phyloP scores from a whole-genome alignment of 139 green algal species.

The Axilococcus clingmanii region DNA sequence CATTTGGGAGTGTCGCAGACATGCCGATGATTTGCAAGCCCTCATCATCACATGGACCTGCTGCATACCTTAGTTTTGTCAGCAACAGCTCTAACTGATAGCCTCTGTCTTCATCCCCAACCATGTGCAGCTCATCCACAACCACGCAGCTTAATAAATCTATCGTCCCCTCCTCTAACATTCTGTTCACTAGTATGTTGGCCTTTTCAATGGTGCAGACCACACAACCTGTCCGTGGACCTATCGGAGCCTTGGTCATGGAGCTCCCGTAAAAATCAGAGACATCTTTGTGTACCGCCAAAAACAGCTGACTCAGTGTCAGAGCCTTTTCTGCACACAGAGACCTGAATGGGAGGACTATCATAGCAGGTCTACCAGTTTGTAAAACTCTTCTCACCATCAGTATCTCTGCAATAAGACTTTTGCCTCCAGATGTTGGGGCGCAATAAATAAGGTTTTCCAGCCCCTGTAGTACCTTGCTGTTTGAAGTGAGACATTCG shows the following conservation, averaged over 20 bases:
- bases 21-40: constrained; percentile 90
- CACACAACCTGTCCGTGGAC: constrained; percentile 34
- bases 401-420: constrained; percentile 74
- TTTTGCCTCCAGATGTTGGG: constrained; percentile 80
- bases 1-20: constrained; percentile 89
- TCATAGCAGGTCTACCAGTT: constrained; percentile 17
- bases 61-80: constrained; percentile 81
- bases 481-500: constrained; percentile 40
- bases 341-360: constrained; percentile 53
- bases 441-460: constrained; percentile 73
- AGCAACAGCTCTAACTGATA: constrained; percentile 95
- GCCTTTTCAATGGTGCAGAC: constrained; percentile 85
- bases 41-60: constrained; percentile 7
- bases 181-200: constrained; percentile 52
- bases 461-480: constrained; percentile 41
- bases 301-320: constrained; percentile 20
- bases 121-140: constrained; percentile 70
- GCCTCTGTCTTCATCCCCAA: constrained; percentile 69
- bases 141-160: constrained; percentile 48
- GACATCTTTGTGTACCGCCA: constrained; percentile 12
- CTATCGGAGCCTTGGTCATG: constrained; percentile 4
- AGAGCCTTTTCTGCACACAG: constrained; percentile 54
- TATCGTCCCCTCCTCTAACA: constrained; percentile 27
- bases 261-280: constrained; percentile 18
- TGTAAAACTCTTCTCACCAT: constrained; percentile 53